Conservation (phyloP, 345 rosid genomes). For the Eutrema japonicum region DNA sequence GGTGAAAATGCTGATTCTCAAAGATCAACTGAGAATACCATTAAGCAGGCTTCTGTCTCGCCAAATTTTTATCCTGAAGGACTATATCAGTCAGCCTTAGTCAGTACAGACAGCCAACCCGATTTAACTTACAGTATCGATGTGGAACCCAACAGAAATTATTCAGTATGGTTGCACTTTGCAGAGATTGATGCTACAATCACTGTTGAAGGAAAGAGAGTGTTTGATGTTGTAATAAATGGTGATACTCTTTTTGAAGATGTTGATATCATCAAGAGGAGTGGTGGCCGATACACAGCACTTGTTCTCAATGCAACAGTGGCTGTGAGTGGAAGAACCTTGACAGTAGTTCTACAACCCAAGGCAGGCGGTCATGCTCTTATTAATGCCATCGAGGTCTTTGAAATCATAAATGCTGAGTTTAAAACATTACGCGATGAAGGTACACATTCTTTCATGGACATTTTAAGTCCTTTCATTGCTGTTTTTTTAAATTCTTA, state of each 20-base stretch:
- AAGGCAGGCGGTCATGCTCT: conserved; percentile 66
- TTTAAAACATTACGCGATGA: conserved; percentile 74
- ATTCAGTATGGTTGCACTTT: conserved; percentile 93
- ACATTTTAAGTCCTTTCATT: not conserved
- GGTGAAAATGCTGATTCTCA: conserved; percentile 60
- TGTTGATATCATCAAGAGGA: conserved; percentile 71
- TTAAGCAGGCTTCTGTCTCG: conserved; percentile 62
- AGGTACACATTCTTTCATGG: conserved; percentile 54
- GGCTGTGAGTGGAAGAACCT: conserved; percentile 78
- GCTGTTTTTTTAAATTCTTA: not conserved
- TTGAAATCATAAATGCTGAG: conserved; percentile 72
- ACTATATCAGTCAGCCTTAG: conserved; percentile 78
- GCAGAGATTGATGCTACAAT: conserved; percentile 85
- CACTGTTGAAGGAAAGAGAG: conserved; percentile 67
- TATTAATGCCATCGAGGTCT: conserved; percentile 87
- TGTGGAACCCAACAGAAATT: conserved; percentile 90
- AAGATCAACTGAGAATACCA: conserved; percentile 65
- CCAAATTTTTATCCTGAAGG: conserved; percentile 93
- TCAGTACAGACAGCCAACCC: conserved; percentile 73
- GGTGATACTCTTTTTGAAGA: conserved; percentile 56
- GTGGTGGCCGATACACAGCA: conserved; percentile 69
- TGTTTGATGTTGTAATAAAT: conserved; percentile 83
- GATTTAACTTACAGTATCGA: conserved; percentile 73
- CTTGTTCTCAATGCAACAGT: conserved; percentile 82
- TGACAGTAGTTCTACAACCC: conserved; percentile 75